phyloP scores from a whole-genome alignment of 2,329 filamentous ascomycete species.

The Apiospora hydei region DNA sequence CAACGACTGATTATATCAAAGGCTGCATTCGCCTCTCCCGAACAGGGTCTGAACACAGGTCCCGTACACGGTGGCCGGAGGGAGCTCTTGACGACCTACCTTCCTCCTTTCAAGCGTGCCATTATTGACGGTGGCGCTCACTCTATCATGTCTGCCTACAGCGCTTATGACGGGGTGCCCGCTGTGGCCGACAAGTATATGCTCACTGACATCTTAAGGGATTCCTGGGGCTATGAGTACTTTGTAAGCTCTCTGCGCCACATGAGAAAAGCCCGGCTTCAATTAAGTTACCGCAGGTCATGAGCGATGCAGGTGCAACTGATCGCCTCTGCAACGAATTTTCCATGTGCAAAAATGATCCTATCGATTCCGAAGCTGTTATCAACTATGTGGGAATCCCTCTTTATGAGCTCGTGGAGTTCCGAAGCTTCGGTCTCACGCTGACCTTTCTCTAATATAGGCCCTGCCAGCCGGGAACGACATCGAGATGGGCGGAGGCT shows the following conservation, averaged over 20 bases:
- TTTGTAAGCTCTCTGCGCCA: conserved; percentile 55
- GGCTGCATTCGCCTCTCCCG: conserved; percentile 70
- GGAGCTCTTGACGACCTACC: conserved; percentile 61
- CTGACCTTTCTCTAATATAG: conserved; percentile 35
- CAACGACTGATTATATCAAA: conserved; percentile 30
- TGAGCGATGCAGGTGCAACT: conserved; percentile 73
- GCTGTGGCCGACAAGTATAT: conserved; percentile 70
- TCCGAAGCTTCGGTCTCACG: background rate
- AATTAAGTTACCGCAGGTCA: conserved; percentile 45
- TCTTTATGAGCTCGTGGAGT: background rate
- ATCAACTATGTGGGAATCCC: conserved; percentile 59
- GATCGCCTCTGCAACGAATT: conserved; percentile 72
- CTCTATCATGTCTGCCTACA: conserved; percentile 77
- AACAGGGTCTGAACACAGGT: conserved; percentile 76
- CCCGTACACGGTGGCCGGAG: conserved; percentile 61
- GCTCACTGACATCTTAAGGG: conserved; percentile 72
- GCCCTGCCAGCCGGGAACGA: conserved; percentile 74
- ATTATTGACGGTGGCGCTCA: conserved; percentile 75
- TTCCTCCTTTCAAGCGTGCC: conserved; percentile 70
- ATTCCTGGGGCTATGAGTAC: conserved; percentile 78
- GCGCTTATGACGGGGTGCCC: conserved; percentile 76
- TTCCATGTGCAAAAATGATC: conserved; percentile 65
- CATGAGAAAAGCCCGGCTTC: background rate
- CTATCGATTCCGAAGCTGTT: conserved; percentile 71
- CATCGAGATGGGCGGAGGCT: conserved; percentile 79